These are phyloP conservation scores for Davidsoniella eucalypti DNA, from an alignment of 2,329 filamentous ascomycete species.

Conservation along the genomic window DNA sequence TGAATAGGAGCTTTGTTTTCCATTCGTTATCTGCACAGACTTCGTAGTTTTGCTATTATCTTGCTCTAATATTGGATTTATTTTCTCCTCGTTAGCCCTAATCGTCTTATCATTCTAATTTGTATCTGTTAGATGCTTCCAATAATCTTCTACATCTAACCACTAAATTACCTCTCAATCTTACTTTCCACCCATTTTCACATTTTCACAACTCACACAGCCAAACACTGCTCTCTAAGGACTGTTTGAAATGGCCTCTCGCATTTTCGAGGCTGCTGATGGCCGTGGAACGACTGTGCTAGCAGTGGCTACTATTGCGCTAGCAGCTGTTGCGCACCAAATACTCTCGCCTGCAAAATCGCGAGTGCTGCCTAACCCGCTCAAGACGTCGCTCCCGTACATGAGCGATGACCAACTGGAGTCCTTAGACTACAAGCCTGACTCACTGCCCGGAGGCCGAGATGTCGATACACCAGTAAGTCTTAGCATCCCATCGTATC, in stretches of 20 bases:
- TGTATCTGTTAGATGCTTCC: too few relatives aligned
- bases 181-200: too few relatives aligned
- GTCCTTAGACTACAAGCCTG: slow-evolving; percentile 41
- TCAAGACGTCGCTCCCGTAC: slow-evolving; percentile 24
- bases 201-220: too few relatives aligned
- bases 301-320: slow-evolving; percentile 24
- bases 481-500: slow-evolving; percentile 15
- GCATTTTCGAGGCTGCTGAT: slow-evolving; percentile 5
- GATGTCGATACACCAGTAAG: slow-evolving; percentile 51
- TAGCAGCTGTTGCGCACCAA: slow-evolving; percentile 22
- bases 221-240: too few relatives aligned
- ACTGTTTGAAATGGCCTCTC: slow-evolving; percentile 2
- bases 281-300: slow-evolving; percentile 20
- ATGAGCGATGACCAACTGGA: slow-evolving; percentile 23
- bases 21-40: too few relatives aligned
- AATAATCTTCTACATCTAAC: too few relatives aligned
- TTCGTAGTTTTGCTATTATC: too few relatives aligned
- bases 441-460: slow-evolving; percentile 54
- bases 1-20: too few relatives aligned
- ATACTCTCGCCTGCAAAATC: slow-evolving; percentile 25
- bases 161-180: too few relatives aligned
- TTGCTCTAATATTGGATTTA: too few relatives aligned
- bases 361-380: slow-evolving; percentile 28
- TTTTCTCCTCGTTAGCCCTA: too few relatives aligned
- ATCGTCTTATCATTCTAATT: too few relatives aligned